Base-by-base conservation (phyloP, 2,329 filamentous ascomycete genomes). In the Colletotrichum neosansevieriae region DNA sequence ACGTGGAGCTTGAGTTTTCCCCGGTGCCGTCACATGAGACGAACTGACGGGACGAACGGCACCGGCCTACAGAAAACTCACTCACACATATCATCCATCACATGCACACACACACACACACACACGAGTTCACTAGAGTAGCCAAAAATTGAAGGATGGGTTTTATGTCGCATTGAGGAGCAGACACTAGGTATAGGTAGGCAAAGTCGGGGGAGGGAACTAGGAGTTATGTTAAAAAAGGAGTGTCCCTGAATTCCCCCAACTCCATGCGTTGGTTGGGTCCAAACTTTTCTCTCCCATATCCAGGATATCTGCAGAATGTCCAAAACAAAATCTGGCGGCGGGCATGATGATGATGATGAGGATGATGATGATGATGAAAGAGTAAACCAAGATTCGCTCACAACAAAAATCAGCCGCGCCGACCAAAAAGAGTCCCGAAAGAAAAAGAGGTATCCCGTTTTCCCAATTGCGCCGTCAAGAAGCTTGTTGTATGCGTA, bases 101-200 rank as follows among this genome's bases (percentile, higher is more conserved):
- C 6, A 32, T n/a, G 4, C 21, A 21, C 21, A 21, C 21, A 21
- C 2, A 21, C 21, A 21, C 21, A 21, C 21, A 21, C 21, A 21
- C n/a, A 38, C 32, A 38, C 17, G 44, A 32, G 4, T n/a, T 3
- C 6, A 40, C 32, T 11, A 12, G 47, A 42, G 12, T 7, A n/a
- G 24, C 1, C 6, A 24, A 6, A 6, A 15, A 9, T 54, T 17
- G 10, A 59, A 68, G 61, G 61, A 54, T 59, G 61, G 59, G 61
- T 50, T 64, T 65, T 64, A 54, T 59, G 65, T 68, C 65, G 65
- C 65, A 68, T 65, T 68, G 38, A 59, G 53, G 17, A 68, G 61
- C 65, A 68, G 65, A 68, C 65, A 65, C 54, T 65, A 65, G 65
- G 54, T 65, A 64, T 65, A 68, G 56, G 54, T 65, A 47, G 59